Conservation (phyloP, 2,329 filamentous ascomycete genomes). For the Curvularia sp. region DNA sequence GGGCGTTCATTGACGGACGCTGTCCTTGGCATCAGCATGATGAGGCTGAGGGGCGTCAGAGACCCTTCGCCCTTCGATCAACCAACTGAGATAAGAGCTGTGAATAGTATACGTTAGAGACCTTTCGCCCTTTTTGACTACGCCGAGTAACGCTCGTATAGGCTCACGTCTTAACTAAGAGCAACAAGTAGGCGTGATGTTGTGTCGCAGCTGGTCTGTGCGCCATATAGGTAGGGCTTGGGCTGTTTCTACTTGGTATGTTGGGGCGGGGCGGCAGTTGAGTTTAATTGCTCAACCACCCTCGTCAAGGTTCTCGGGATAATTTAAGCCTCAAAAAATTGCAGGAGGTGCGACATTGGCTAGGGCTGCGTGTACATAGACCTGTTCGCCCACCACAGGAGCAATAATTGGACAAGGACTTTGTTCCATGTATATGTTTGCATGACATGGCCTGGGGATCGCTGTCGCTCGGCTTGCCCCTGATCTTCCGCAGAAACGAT, state of each 20-base stretch:
- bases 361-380: background rate
- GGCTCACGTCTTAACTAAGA: background rate
- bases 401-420: background rate
- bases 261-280: background rate
- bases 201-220: background rate
- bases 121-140: constrained; percentile 21
- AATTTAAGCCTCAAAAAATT: background rate
- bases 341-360: background rate
- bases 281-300: background rate
- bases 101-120: background rate
- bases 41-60: constrained; percentile 5
- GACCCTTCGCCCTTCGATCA: constrained; percentile 6
- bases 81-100: background rate
- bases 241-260: background rate
- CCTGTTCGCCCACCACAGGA: background rate
- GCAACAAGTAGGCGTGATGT: background rate
- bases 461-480: background rate
- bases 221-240: background rate
- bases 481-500: background rate
- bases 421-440: background rate
- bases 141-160: background rate
- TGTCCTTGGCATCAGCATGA: background rate
- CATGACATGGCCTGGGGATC: background rate
- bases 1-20: constrained; percentile 3
- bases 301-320: background rate